phyloP scores from a whole-genome alignment of 2,329 filamentous ascomycete genomes.

The Colletotrichum agaves region DNA sequence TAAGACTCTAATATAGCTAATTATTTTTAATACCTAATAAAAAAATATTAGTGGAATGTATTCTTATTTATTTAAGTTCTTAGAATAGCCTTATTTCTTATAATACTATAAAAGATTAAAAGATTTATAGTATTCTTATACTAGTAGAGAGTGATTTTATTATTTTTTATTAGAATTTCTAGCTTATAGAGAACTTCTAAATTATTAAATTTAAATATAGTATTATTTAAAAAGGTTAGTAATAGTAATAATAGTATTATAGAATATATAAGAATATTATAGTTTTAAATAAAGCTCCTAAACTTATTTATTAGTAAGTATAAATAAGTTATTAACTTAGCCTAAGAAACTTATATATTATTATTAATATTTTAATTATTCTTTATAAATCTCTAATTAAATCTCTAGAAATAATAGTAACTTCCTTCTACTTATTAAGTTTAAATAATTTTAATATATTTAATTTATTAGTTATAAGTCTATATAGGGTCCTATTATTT shows the following conservation, averaged over 20 bases:
- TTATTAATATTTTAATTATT: slow-evolving; percentile 28
- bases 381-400: slow-evolving; percentile 12
- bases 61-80: neutral
- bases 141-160: neutral
- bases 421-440: slow-evolving; percentile 11
- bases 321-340: neutral
- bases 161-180: neutral
- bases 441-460: neutral
- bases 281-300: neutral
- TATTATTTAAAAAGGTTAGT: neutral
- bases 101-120: neutral
- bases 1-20: neutral
- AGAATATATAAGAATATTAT: neutral
- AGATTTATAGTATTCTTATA: neutral
- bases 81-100: neutral
- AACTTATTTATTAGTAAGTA: neutral
- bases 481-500: neutral
- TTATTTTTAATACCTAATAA: neutral
- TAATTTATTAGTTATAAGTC: neutral
- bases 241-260: neutral
- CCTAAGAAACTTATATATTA: slow-evolving; percentile 2
- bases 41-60: neutral
- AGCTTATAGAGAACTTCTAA: neutral
- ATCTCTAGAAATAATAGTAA: neutral
- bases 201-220: neutral